phyloP scores from a whole-genome alignment of 805 yeast species.

The Torulaspora franciscae region DNA sequence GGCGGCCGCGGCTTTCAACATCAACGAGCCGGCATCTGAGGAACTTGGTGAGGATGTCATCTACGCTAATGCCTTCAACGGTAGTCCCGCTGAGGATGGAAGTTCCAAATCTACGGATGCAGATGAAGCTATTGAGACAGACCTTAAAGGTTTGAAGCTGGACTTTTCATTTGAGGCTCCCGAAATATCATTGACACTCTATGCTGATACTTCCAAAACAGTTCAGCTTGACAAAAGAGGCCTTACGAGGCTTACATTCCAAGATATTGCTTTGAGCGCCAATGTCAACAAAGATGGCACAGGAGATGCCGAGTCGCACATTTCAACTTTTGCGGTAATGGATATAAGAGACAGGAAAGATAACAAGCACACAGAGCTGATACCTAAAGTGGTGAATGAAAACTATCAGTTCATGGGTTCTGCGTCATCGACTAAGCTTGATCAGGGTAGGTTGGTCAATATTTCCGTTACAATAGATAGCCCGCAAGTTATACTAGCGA shows the following conservation, averaged over 20 bases:
- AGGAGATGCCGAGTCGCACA: conserved; percentile 54
- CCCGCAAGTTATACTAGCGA: conserved; percentile 74
- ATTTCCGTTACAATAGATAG: conserved; percentile 65
- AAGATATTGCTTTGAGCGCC: conserved; percentile 50
- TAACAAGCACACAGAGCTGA: conserved; percentile 73
- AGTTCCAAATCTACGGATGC: conserved; percentile 2
- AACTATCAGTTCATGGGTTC: conserved; percentile 68
- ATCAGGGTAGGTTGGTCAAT: conserved; percentile 41
- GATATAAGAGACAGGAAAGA: conserved; percentile 61
- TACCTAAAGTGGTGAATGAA: conserved; percentile 61
- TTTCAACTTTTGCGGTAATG: conserved; percentile 69
- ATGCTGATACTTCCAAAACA: conserved; percentile 44
- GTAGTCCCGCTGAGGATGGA: conserved; percentile 20
- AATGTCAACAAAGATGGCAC: conserved; percentile 50
- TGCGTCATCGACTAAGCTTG: conserved; percentile 42
- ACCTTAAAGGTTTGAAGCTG: conserved; percentile 9
- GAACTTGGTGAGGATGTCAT: conserved; percentile 62
- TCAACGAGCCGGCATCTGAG: conserved; percentile 42
- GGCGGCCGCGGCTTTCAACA: conserved; percentile 50
- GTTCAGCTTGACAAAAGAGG: conserved; percentile 38
- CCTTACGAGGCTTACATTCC: conserved; percentile 56
- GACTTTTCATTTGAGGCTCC: conserved; percentile 58
- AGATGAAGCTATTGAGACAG: not conserved
- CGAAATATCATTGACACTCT: conserved; percentile 54
- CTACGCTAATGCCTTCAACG: conserved; percentile 52